Percentiles rank a stretch among this genome's conserved stretches.
Conservation (phyloP, 225 moss, liverwort and hornwort species). For the Thuidium tamariscinum region DNA sequence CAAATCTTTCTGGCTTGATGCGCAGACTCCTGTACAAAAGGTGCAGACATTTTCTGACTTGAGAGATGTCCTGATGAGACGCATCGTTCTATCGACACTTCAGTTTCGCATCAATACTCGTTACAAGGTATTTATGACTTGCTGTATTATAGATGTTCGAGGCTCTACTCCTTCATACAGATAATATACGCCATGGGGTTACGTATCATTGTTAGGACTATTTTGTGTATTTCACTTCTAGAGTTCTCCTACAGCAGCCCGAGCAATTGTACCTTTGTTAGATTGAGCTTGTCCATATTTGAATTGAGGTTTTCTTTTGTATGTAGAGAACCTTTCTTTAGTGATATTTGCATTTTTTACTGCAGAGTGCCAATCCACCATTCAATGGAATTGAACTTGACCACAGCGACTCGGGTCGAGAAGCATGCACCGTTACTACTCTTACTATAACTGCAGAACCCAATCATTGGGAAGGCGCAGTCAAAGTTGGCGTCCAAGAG, state of each 20-base stretch:
- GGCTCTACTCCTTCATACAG: neutral
- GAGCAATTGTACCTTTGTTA: neutral
- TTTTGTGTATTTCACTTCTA: neutral
- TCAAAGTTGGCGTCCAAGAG: constrained; percentile 99
- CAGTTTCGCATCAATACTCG: constrained; percentile 98
- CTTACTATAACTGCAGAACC: constrained; percentile 94
- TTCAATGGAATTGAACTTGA: constrained; percentile 99
- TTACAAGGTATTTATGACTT: constrained; percentile 63
- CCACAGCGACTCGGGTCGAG: constrained; percentile 97
- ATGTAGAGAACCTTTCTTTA: neutral
- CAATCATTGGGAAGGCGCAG: constrained; percentile 96
- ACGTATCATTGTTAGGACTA: neutral
- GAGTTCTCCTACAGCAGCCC: neutral
- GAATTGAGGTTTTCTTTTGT: neutral
- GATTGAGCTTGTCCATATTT: neutral
- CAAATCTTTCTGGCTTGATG: neutral
- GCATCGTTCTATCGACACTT: constrained; percentile 88
- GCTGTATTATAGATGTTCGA: neutral
- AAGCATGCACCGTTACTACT: constrained; percentile 96
- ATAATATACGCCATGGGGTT: neutral
- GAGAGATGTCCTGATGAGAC: constrained; percentile 91
- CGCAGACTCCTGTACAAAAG: constrained; percentile 88
- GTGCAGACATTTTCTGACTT: constrained; percentile 78
- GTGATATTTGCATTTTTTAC: neutral
- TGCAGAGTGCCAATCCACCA: constrained; percentile 96